Percentiles rank a stretch among this genome's conserved stretches.
Conservation (phyloP, 192 early-diverging fungal genomes). For the Lunasporangiospora selenospora region DNA sequence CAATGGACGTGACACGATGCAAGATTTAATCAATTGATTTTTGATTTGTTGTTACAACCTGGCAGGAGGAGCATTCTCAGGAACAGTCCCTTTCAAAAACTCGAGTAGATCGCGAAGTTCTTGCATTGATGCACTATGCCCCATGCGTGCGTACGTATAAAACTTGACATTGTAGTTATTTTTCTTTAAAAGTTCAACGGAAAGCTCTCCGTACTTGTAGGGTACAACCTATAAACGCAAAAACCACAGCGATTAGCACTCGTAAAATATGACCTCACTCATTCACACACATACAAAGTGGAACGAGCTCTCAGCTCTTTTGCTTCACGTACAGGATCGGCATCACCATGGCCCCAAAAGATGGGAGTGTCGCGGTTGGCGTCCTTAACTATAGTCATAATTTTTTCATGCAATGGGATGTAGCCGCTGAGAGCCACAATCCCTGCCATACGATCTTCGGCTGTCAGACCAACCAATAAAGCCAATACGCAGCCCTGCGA, state of each 20-base stretch:
- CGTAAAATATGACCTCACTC: no score
- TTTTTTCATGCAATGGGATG: slow-evolving; percentile 64
- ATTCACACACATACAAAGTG: no score
- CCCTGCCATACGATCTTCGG: slow-evolving; percentile 61
- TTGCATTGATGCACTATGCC: slow-evolving; percentile 69
- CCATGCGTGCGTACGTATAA: slow-evolving; percentile 82
- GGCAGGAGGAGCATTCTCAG: no score
- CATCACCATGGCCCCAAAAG: slow-evolving; percentile 85
- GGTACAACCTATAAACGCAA: no score
- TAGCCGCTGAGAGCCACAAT: slow-evolving; percentile 75
- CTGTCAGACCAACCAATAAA: slow-evolving; percentile 73
- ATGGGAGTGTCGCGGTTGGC: slow-evolving; percentile 77
- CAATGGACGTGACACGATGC: no score
- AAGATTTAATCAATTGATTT: no score
- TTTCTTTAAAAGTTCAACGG: slow-evolving; percentile 64
- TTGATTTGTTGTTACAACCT: no score
- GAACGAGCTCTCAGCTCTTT: no score
- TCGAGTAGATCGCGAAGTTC: slow-evolving; percentile 74
- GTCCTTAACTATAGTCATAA: slow-evolving; percentile 59
- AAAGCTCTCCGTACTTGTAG: slow-evolving; percentile 75
- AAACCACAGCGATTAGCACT: no score
- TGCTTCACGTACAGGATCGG: slow-evolving; percentile 62
- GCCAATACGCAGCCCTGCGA: slow-evolving; percentile 90
- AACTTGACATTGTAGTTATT: slow-evolving; percentile 72
- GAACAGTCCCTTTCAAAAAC: slow-evolving; percentile 67